A percentile compares a stretch with the other conserved stretches of the same genome.
Evolutionary conservation across 768 basidiomycete species (phyloP).

Genomic region (Rhodotorula sphaerocarpa): DNA sequence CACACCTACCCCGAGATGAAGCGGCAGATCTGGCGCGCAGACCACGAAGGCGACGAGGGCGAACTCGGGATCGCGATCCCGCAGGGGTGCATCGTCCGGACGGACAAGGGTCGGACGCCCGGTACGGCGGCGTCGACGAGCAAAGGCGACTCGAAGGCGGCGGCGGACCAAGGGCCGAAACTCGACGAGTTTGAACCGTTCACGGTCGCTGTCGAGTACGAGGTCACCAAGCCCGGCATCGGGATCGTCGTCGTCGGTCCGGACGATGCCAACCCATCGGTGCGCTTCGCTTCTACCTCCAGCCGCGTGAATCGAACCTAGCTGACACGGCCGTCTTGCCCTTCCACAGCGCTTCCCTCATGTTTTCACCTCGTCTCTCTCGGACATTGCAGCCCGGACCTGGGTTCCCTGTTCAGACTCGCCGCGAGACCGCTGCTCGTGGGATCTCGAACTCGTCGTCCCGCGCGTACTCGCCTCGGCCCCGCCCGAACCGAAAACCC

Average conservation of each 20-base stretch:
- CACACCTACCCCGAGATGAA: conserved; percentile 88
- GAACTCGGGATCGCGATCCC: conserved; percentile 86
- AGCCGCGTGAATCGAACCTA: background rate
- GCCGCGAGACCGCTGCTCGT: conserved; percentile 91
- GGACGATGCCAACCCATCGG: conserved; percentile 72
- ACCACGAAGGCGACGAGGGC: conserved; percentile 86
- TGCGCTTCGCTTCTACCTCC: conserved; percentile 51
- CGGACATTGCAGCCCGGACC: conserved; percentile 83
- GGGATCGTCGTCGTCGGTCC: conserved; percentile 77
- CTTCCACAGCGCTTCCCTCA: conserved; percentile 72
- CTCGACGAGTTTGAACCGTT: conserved; percentile 67
- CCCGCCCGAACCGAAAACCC: background rate
- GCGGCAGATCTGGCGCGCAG: conserved; percentile 78
- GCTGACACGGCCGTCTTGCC: background rate
- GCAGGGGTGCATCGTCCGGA: conserved; percentile 36
- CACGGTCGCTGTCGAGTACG: conserved; percentile 67
- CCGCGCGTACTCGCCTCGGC: conserved; percentile 47
- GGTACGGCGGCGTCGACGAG: background rate
- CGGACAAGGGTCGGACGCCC: background rate
- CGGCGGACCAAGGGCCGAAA: conserved; percentile 5
- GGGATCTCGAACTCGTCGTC: conserved; percentile 96
- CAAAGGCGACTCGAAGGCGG: background rate
- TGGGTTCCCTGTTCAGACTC: conserved; percentile 98
- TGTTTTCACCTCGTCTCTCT: conserved; percentile 77
- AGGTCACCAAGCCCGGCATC: conserved; percentile 69